Evolutionary conservation across 176 grass and related monocot genomes (phyloP).

Genomic region (Panicum miliaceum): DNA sequence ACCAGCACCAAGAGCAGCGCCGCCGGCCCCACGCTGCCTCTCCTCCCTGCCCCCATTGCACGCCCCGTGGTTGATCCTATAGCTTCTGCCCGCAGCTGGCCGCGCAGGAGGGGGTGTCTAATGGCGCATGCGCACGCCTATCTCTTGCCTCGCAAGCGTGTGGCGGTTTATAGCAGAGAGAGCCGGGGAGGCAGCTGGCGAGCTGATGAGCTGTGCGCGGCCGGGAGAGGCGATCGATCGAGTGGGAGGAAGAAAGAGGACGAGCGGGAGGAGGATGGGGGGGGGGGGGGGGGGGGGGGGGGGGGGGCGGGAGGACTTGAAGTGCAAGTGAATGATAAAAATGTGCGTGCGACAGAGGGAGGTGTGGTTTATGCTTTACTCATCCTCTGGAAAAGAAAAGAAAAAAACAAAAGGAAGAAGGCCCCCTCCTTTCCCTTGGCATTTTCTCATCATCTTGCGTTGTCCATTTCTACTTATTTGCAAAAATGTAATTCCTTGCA

Average conservation of each 20-base stretch:
- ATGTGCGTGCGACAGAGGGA: slow-evolving; percentile 38
- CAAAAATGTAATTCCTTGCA: slow-evolving; percentile 10
- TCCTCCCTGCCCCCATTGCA: slow-evolving; percentile 38
- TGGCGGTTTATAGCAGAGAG: slow-evolving; percentile 32
- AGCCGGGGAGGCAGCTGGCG: not conserved
- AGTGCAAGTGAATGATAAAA: slow-evolving; percentile 68
- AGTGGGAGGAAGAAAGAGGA: not conserved
- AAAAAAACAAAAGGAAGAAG: not conserved
- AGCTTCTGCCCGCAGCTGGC: not conserved
- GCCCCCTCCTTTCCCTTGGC: not conserved
- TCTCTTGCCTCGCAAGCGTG: slow-evolving; percentile 59
- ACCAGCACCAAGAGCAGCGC: slow-evolving; percentile 22
- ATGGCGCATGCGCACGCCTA: not conserved
- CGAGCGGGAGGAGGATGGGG: not conserved
- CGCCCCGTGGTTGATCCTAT: not conserved
- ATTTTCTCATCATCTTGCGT: slow-evolving; percentile 29
- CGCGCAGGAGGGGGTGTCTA: not conserved
- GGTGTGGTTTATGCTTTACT: slow-evolving; percentile 76
- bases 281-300: too few relatives aligned
- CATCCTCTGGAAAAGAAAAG: slow-evolving; percentile 43
- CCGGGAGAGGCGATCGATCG: not conserved
- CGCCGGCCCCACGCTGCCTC: not conserved
- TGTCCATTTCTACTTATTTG: not conserved
- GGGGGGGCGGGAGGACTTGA: slow-evolving; percentile 47
- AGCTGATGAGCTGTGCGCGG: not conserved